Evolutionary conservation across 139 green algal species (phyloP), one percentile per base, ranked within the genome.

Genomic region (Desmodesmus armatus): DNA sequence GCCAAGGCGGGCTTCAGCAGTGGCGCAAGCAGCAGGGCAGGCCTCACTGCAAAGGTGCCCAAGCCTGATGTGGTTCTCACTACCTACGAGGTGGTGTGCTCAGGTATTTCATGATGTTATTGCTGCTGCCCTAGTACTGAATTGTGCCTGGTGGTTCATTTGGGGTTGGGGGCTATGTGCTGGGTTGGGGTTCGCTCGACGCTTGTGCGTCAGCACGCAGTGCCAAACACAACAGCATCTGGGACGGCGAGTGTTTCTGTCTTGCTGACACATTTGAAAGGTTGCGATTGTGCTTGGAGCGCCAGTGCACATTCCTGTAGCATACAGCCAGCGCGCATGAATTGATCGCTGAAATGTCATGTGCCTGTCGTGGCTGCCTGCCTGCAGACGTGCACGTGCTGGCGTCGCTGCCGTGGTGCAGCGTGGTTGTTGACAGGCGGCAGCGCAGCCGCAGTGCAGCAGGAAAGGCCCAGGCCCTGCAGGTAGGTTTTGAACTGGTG

Each of bases 11-110:
- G 47, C 67, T 49, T 39, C 37, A 39, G n/a, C 1, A 44, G 39
- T 11, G 67, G 66, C 27, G 69, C 74, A 19, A 60, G 79, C 21
- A 49, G 63, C 39, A 33, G 72, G 27, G 80, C 19, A n/a, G 69
- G 60, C 0, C 47, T 58, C 11, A 43, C 49, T 33, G 53, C 7
- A 27, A 76, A 72, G 23, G 83, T 97, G 35, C 87, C 92, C 44
- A 96, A 96, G 91, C 84, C 93, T 1, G 91, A 97, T 41, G 88
- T 96, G 21, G 91, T 98, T 39, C 65, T 98, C 1, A 91, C 92
- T 1, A 91, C 75, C 13, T 92, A 94, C 58, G 95, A 98, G 83
- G 85, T 89, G 6, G 87, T 94, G 17, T 84, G 80, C 19, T 63
- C 87, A n/a, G n/a, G n/a, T n/a, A n/a, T n/a, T n/a, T n/a, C n/a